These are phyloP conservation scores for Xylariales sp. DNA, from an alignment of 2,329 filamentous ascomycete species.

Conservation along the genomic window DNA sequence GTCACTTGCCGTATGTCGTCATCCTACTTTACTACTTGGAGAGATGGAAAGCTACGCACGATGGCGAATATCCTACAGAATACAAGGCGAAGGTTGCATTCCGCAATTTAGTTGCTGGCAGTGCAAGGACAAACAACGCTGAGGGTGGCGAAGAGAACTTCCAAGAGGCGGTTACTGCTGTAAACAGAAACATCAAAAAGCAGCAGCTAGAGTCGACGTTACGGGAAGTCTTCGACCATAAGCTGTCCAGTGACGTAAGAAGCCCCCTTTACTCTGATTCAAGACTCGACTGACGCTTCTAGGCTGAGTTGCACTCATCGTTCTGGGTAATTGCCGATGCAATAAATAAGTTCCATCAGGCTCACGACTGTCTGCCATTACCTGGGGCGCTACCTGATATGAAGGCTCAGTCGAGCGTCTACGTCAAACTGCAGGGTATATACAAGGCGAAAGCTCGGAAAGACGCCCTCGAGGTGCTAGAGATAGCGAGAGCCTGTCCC, in stretches of 20 bases:
- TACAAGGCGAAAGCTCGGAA: conserved; percentile 84
- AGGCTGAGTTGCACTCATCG: conserved; percentile 46
- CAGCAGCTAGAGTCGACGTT: conserved; percentile 65
- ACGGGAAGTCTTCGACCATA: conserved; percentile 72
- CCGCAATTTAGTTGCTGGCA: conserved; percentile 61
- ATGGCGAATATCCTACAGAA: conserved; percentile 61
- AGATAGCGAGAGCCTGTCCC: conserved; percentile 50
- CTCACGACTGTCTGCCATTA: conserved; percentile 71
- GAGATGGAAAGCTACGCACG: conserved; percentile 69
- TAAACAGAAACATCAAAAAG: conserved; percentile 77
- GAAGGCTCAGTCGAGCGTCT: conserved; percentile 90
- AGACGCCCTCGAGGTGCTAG: conserved; percentile 72
- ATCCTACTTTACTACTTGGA: conserved; percentile 79
- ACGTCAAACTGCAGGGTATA: conserved; percentile 84
- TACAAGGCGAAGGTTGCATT: conserved; percentile 89
- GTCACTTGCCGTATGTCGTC: conserved; percentile 83
- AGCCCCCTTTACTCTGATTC: conserved; percentile 3
- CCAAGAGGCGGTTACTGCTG: conserved; percentile 82
- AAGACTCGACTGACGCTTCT: conserved; percentile 19
- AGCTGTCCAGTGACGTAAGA: conserved; percentile 45
- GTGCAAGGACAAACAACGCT: conserved; percentile 64
- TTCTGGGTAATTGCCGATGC: conserved; percentile 91
- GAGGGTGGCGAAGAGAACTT: conserved; percentile 96
- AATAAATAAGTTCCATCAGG: conserved; percentile 69
- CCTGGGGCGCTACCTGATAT: conserved; percentile 90